phyloP scores from a whole-genome alignment of 2,329 filamentous ascomycete species.

The Aspergillus texensis region DNA sequence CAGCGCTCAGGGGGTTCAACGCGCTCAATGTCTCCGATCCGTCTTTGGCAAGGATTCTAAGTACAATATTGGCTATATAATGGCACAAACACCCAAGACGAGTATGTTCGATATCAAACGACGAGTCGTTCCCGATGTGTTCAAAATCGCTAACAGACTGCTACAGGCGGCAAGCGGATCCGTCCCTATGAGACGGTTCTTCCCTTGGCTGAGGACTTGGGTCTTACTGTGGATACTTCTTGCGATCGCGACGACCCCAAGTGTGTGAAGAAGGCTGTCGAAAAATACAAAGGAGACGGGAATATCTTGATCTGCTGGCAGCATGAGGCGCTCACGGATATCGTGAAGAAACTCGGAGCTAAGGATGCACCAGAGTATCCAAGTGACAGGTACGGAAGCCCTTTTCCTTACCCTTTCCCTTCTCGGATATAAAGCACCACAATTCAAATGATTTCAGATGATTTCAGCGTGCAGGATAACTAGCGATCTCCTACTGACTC shows the following conservation, averaged over 20 bases:
- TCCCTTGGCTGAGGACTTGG: conserved; percentile 59
- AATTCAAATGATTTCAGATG: background rate
- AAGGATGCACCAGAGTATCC: conserved; percentile 55
- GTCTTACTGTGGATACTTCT: conserved; percentile 56
- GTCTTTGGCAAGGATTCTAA: conserved; percentile 57
- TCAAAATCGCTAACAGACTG: conserved; percentile 17
- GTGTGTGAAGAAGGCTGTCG: conserved; percentile 57
- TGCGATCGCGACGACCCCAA: conserved; percentile 59
- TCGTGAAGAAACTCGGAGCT: conserved; percentile 57
- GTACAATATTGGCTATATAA: conserved; percentile 62
- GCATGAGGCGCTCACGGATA: conserved; percentile 56
- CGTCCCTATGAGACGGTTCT: conserved; percentile 61
- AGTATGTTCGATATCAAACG: conserved; percentile 24
- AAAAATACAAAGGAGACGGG: conserved; percentile 51
- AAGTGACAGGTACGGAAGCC: conserved; percentile 42
- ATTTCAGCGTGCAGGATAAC: background rate
- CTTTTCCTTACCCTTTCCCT: background rate
- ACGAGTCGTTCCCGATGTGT: background rate
- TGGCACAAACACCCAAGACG: conserved; percentile 58
- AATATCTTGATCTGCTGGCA: conserved; percentile 68
- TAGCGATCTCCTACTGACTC: background rate
- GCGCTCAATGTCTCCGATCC: conserved; percentile 60
- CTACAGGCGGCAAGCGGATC: conserved; percentile 51
- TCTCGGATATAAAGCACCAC: conserved; percentile 1
- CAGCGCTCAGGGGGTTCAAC: conserved; percentile 54